Evolutionary conservation across 352 stramenopile species (phyloP).

Genomic region (Globisporangium orthogonon): DNA sequence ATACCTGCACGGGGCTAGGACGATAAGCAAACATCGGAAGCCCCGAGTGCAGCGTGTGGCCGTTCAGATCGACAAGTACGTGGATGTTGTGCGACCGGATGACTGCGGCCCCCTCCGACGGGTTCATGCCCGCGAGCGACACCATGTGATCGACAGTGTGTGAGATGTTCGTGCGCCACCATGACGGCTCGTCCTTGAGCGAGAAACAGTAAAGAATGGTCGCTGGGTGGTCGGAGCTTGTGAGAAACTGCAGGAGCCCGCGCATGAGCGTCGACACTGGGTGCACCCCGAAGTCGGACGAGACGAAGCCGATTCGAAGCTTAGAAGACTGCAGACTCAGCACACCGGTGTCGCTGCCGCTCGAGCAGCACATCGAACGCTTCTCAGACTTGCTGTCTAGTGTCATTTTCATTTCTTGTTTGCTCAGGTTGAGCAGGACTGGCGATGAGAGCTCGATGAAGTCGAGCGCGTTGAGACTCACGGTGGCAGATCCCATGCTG

Average conservation of each 20-base stretch:
- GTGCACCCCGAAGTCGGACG: slow-evolving; percentile 80
- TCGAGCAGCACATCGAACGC: slow-evolving; percentile 7
- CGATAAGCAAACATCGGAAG: slow-evolving; percentile 57
- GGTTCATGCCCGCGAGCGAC: slow-evolving; percentile 53
- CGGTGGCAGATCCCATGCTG: slow-evolving; percentile 11
- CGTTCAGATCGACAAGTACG: slow-evolving; percentile 80
- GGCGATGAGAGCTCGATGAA: slow-evolving; percentile 32
- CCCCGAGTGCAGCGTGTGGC: slow-evolving; percentile 74
- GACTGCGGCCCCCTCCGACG: slow-evolving; percentile 32
- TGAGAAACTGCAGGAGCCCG: slow-evolving; percentile 48
- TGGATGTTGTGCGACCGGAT: slow-evolving; percentile 56
- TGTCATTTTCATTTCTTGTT: background rate
- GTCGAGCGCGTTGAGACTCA: slow-evolving; percentile 30
- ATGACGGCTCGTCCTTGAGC: slow-evolving; percentile 45
- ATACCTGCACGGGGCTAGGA: slow-evolving; percentile 58
- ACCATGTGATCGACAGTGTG: slow-evolving; percentile 57
- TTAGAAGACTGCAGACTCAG: slow-evolving; percentile 20
- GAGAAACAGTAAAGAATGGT: slow-evolving; percentile 68
- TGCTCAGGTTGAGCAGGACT: slow-evolving; percentile 20
- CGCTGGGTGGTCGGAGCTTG: slow-evolving; percentile 19
- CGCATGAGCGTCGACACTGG: slow-evolving; percentile 66
- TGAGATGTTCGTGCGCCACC: slow-evolving; percentile 82
- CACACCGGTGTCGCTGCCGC: slow-evolving; percentile 8
- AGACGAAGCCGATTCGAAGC: slow-evolving; percentile 65
- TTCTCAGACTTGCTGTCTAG: background rate